These are phyloP conservation scores for Aureobasidium sp. DNA, from an alignment of 2,329 filamentous ascomycete species.

Conservation along the genomic window DNA sequence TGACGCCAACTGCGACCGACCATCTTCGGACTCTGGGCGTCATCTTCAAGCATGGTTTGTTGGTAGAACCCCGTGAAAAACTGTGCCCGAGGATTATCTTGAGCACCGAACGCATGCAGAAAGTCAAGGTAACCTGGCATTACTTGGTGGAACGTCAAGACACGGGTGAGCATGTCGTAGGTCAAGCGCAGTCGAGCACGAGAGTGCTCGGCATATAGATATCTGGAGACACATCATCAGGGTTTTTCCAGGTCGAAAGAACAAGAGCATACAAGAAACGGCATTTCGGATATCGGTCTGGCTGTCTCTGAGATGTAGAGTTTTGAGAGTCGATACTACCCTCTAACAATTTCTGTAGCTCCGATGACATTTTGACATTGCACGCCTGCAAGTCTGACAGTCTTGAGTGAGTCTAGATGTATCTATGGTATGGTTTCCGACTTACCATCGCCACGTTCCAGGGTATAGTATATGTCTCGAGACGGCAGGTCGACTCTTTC, in stretches of 20 bases:
- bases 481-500: background rate
- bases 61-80: conserved; percentile 11
- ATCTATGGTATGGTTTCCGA: too few relatives aligned
- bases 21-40: conserved; percentile 26
- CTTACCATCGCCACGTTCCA: background rate
- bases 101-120: conserved; percentile 32
- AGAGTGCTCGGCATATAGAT: background rate
- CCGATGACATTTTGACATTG: background rate
- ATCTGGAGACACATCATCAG: background rate
- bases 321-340: background rate
- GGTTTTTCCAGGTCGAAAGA: background rate
- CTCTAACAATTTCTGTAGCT: background rate
- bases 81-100: conserved; percentile 27
- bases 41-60: background rate
- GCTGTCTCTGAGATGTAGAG: background rate
- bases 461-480: background rate
- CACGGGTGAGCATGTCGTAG: conserved; percentile 17
- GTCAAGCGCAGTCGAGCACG: conserved; percentile 16
- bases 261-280: background rate
- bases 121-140: conserved; percentile 38
- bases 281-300: background rate
- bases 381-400: background rate
- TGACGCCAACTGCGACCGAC: conserved; percentile 31
- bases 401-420: too few relatives aligned
- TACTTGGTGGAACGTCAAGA: conserved; percentile 32